Evolutionary conservation across 2,329 filamentous ascomycete genomes (phyloP), one percentile per base, ranked within the genome.

Genomic region (Daldinia eschscholtzii): DNA sequence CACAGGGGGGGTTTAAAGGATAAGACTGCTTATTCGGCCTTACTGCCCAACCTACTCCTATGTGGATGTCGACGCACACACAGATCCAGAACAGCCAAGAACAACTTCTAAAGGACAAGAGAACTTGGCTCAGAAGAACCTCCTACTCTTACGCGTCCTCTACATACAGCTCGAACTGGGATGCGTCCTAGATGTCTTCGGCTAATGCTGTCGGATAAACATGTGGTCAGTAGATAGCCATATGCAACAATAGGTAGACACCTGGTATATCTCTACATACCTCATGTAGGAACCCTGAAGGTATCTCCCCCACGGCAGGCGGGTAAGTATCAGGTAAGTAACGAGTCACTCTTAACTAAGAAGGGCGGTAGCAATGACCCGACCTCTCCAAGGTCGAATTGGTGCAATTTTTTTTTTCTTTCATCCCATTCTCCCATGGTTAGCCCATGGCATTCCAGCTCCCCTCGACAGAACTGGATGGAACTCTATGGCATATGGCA

Each of bases 141-240:
- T 18, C 41, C 18, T 30, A 35, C 10, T 55, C 42, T 20, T 42
- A 56, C 35, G 57, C 52, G 2, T 55, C 13, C 13, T 37, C 20
- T 6, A 37, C 52, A 30, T 23, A 39, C 33, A 55, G 13, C 52
- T 23, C n/a, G 55, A 44, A 58, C 41, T 58, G 58, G 61, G 65
- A 37, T 63, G 55, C 55, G 59, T 60, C 50, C 67, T 39, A 61
- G 37, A 61, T 48, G 55, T n/a, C 33, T 53, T 65, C 68, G 68
- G 68, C 68, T 70, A 70, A 65, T 70, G 68, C 57, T 44, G 57
- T 37, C 61, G 58, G 68, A 28, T 70, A 68, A 65, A 56, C 48
- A 64, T 33, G 56, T 26, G 50, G 61, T 57, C 39, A 65, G 55
- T 53, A 63, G n/a, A 57, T 56, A 64, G 57, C 56, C 57, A 52